A percentile compares a stretch with the other conserved stretches of the same genome.
These are phyloP conservation scores for Suillus decipiens DNA, from an alignment of 768 basidiomycete species.

Conservation along the genomic window DNA sequence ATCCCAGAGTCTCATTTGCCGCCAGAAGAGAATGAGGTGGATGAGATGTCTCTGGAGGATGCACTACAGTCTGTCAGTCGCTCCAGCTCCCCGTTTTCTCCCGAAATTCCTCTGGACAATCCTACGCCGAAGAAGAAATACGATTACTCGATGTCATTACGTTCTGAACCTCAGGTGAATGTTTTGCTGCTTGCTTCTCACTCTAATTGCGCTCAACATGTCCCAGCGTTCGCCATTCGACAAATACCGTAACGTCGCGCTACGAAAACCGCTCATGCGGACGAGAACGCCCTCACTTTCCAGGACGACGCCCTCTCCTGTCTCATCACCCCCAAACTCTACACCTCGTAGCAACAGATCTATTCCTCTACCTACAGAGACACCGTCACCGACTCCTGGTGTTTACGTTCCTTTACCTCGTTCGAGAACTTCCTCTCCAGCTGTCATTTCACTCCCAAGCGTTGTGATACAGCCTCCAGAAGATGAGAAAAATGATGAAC, in stretches of 20 bases:
- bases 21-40: slow-evolving; percentile 45
- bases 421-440: slow-evolving; percentile 52
- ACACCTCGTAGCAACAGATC: slow-evolving; percentile 63
- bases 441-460: slow-evolving; percentile 32
- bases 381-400: slow-evolving; percentile 51
- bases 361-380: slow-evolving; percentile 37
- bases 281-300: slow-evolving; percentile 69
- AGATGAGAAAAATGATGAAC: slow-evolving; percentile 20
- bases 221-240: slow-evolving; percentile 59
- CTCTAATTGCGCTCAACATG: not conserved
- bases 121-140: slow-evolving; percentile 51
- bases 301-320: slow-evolving; percentile 57
- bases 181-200: slow-evolving; percentile 8
- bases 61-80: slow-evolving; percentile 59
- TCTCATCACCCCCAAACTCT: slow-evolving; percentile 62
- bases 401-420: slow-evolving; percentile 52
- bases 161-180: slow-evolving; percentile 61
- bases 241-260: slow-evolving; percentile 62
- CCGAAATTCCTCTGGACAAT: slow-evolving; percentile 34
- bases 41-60: slow-evolving; percentile 53
- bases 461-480: slow-evolving; percentile 24
- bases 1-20: slow-evolving; percentile 56
- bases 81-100: slow-evolving; percentile 48
- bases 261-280: slow-evolving; percentile 52
- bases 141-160: slow-evolving; percentile 61